phyloP scores from a whole-genome alignment of 83 land plant genomes.

The Picea engelmannii region DNA sequence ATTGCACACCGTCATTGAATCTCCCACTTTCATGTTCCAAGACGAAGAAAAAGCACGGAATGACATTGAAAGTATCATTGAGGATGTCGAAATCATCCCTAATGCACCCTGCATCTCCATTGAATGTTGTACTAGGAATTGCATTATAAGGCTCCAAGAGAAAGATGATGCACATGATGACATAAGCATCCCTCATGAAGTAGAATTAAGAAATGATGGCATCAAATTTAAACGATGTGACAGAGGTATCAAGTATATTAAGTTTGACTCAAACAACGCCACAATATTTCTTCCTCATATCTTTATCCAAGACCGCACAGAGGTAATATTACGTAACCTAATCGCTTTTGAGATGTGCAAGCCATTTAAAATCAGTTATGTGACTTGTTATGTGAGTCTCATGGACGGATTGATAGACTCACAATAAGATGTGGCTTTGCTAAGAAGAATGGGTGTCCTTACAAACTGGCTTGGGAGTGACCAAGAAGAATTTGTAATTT shows the following conservation, averaged over 20 bases:
- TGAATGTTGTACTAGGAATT: too few relatives aligned
- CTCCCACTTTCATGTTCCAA: too few relatives aligned
- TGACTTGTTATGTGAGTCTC: constrained; percentile 27
- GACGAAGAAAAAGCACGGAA: too few relatives aligned
- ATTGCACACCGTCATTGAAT: background rate
- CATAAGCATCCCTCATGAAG: background rate
- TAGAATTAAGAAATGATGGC: background rate
- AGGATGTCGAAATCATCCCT: too few relatives aligned
- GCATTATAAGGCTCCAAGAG: too few relatives aligned
- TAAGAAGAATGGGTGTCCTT: constrained; percentile 7
- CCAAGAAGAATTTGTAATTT: too few relatives aligned
- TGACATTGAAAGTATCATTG: too few relatives aligned
- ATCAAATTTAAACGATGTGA: background rate
- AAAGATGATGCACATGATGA: background rate
- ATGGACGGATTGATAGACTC: constrained; percentile 37
- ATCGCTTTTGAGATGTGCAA: too few relatives aligned
- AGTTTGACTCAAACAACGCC: background rate
- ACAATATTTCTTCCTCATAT: constrained; percentile 14
- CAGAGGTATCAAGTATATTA: background rate
- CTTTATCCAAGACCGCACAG: constrained; percentile 21
- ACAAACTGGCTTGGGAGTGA: constrained; percentile 26
- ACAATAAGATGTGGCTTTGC: constrained; percentile 27
- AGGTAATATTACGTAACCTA: constrained; percentile 22
- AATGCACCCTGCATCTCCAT: too few relatives aligned
- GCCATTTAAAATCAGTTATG: constrained; percentile 25